Base-by-base conservation (phyloP, 2,329 filamentous ascomycete genomes). In the Lachnellula arida region DNA sequence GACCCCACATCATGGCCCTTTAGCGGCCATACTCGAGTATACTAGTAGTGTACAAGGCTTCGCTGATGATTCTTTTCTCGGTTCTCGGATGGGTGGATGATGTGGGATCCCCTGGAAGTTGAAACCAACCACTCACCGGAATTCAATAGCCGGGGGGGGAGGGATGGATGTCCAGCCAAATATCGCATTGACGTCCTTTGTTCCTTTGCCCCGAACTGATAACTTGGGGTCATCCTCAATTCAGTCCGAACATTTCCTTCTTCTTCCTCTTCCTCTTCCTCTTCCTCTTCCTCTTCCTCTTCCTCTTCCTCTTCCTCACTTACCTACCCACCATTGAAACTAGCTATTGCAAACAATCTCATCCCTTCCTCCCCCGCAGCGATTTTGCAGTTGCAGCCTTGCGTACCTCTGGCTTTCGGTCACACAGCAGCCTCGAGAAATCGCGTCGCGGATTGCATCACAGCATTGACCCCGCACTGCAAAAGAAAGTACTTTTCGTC, bases 41-140 rank as follows among this genome's bases (percentile, higher is more conserved):
- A n/a, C n/a, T n/a, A n/a, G n/a, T n/a, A n/a, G n/a, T n/a, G n/a
- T n/a, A n/a, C 40, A 43, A 43, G 40, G 40, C 17, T 15, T 19
- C 7, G 44, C 25, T 28, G 25, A 7, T 28, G 25, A 22, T n/a
- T n/a, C n/a, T n/a, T n/a, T n/a, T n/a, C n/a, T n/a, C n/a, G n/a
- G n/a, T 28, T 28, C 22, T 49, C 47, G 47, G 47, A 37, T 49
- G 47, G 47, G 47, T 37, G 47, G 47, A 49, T 49, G 47, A 39
- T n/a, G 46, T 19, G 14, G n/a, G 17, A 17, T 34, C n/a, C 15
- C 46, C 25, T 32, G 22, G 46, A 25, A 34, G 9, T 14, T 12
- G 19, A 37, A 17, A n/a, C 25, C 15, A 35, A 37, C 47, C 47
- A 49, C 17, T 39, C 47, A 37, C 25, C n/a, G 15, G 37, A 37